Evolutionary conservation across 208 protist genomes (phyloP).

Genomic region (Plasmodiophora brassicae): DNA sequence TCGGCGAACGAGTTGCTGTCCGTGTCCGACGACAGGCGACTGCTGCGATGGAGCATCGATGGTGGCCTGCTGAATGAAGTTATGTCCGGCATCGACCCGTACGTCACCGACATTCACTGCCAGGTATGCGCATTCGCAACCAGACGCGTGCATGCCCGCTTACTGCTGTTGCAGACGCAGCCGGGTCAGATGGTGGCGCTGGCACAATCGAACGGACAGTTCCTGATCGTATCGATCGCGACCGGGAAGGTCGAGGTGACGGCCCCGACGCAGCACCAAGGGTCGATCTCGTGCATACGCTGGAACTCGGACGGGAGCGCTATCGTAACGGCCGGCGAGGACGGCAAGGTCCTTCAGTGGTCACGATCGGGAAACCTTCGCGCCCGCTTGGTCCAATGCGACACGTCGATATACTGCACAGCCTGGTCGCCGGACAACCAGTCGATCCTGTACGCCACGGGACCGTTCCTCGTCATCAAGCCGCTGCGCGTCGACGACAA

Average conservation of each 20-base stretch:
- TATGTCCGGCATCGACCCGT: neutral
- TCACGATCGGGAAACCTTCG: constrained; percentile 35
- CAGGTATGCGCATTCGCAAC: neutral
- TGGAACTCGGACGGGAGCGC: constrained; percentile 34
- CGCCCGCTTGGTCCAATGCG: neutral
- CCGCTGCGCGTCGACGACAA: constrained; percentile 13
- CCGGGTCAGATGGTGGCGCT: neutral
- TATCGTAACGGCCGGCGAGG: constrained; percentile 39
- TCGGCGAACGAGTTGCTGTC: neutral
- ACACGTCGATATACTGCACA: neutral
- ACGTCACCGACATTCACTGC: constrained; percentile 13
- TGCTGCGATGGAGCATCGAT: neutral
- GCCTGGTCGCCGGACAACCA: constrained; percentile 27
- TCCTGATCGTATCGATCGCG: neutral
- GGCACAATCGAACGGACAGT: constrained; percentile 26
- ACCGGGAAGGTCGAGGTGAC: constrained; percentile 2
- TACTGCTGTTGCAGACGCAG: neutral
- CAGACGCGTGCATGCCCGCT: no score
- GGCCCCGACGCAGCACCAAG: constrained; percentile 10
- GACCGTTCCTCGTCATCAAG: constrained; percentile 2
- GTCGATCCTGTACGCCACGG: neutral
- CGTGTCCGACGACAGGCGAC: neutral
- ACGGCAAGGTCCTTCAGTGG: constrained; percentile 38
- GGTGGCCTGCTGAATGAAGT: neutral
- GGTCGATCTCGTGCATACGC: constrained; percentile 30